Base-by-base conservation (phyloP, 2,329 filamentous ascomycete species). In the Zymoseptoria pseudotritici region DNA sequence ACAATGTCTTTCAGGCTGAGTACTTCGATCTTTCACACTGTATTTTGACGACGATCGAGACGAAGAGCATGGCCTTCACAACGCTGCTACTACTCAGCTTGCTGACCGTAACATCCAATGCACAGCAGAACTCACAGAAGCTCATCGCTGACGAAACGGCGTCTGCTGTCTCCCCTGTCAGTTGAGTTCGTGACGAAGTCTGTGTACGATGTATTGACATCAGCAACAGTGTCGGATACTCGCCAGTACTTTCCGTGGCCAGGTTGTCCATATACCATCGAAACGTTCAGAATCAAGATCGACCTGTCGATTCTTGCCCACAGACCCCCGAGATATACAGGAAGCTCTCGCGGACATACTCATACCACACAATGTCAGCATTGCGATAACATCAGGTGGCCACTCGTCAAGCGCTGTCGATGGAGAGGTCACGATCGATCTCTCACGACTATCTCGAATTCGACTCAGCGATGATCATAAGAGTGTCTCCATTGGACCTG, bases 401-500 rank as follows among this genome's bases (percentile, higher is more conserved):
- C 68, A 70, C 46, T 65, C 67, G 3, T 65, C 63, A 11, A 63
- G 58, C 20, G 50, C 55, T 21, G 64, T 68, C 20, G 57, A 65
- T 3, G 60, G 57, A 13, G 69, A 69, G 13, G 64, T 71, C 26
- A 67, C 65, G 8, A 64, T 72, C n/a, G 69, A 70, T 42, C 58
- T 72, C 22, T 58, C 60, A 2, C 54, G 54, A 13, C 55, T 70
- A 24, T 61, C 63, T 19, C 49, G 62, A n/a, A 60, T 63, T 13
- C 59, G 54, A n/a, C 54, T 66, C 9, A 53, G 57, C 11, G 53
- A 59, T 13, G 65, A 69, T 51, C 55, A 58, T n/a, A 61, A 51
- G 13, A 57, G 55, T 11, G 63, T 72, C 20, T 60, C 54, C 9
- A 63, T 83, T 21, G 82, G 79, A 0, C 64, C 76, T 0, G 80